A percentile compares a stretch with the other conserved stretches of the same genome.
phyloP scores from a whole-genome alignment of 2,329 filamentous ascomycete species.

The Alternaria rosae region DNA sequence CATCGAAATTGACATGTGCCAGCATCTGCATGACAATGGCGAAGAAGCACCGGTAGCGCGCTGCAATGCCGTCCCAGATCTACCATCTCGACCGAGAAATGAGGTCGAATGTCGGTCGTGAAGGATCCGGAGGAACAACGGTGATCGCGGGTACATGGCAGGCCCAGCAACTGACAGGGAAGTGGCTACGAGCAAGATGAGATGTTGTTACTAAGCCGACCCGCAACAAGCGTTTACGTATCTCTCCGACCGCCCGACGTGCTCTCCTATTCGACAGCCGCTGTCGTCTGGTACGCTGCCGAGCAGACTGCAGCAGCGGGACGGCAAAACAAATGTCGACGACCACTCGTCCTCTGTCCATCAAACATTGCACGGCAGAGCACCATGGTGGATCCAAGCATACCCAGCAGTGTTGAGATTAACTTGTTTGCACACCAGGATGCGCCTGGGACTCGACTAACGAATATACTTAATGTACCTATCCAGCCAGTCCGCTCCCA shows the following conservation, averaged over 20 bases:
- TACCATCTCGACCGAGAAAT: constrained; percentile 16
- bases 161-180: constrained; percentile 22
- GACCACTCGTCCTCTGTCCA: constrained; percentile 8
- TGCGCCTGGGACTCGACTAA: background rate
- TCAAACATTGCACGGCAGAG: constrained; percentile 24
- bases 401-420: constrained; percentile 8
- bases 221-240: constrained; percentile 9
- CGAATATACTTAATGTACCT: constrained; percentile 16
- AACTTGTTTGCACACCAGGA: constrained; percentile 15
- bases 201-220: constrained; percentile 18
- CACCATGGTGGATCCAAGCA: constrained; percentile 22
- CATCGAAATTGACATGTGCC: constrained; percentile 23
- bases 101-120: constrained; percentile 19
- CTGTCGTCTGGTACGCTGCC: constrained; percentile 7
- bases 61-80: constrained; percentile 22
- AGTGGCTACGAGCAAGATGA: constrained; percentile 23
- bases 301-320: constrained; percentile 18
- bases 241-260: constrained; percentile 31
- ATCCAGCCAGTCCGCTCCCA: constrained; percentile 18
- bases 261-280: constrained; percentile 12
- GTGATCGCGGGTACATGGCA: constrained; percentile 19
- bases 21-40: constrained; percentile 18
- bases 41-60: constrained; percentile 16
- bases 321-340: constrained; percentile 30
- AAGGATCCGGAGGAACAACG: constrained; percentile 12